Conservation (phyloP, 441 rosid genomes). For the Raphanus hybrid region DNA sequence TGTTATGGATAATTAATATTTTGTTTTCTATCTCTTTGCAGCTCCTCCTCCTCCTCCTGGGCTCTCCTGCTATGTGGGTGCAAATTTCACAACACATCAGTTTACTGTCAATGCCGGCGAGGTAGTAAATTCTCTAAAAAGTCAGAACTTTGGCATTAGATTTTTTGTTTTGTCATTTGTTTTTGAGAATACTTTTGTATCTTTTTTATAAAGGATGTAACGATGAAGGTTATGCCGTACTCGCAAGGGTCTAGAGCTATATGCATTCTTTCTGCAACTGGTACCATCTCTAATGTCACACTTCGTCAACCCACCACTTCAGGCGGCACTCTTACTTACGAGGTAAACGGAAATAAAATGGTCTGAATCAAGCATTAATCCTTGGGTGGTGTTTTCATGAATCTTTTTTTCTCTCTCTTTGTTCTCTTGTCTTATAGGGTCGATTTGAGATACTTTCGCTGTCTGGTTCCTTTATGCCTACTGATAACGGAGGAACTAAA, state of each 20-base stretch:
- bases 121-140: conserved; percentile 51
- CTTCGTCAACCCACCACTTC: conserved; percentile 90
- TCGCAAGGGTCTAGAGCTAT: conserved; percentile 93
- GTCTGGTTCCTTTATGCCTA: conserved; percentile 91
- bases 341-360: conserved; percentile 37
- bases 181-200: not conserved
- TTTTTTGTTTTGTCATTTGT: not conserved
- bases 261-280: conserved; percentile 95
- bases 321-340: conserved; percentile 94
- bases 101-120: conserved; percentile 92
- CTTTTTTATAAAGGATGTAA: conserved; percentile 63
- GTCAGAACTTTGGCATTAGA: not conserved
- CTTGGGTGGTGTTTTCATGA: too few species aligned
- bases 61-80: conserved; percentile 75
- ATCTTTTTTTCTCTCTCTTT: too few species aligned
- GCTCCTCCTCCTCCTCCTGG: conserved; percentile 32
- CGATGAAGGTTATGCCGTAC: conserved; percentile 93
- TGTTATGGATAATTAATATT: conserved; percentile 8
- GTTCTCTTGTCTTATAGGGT: conserved; percentile 58
- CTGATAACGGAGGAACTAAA: conserved; percentile 74
- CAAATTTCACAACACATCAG: conserved; percentile 89
- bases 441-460: conserved; percentile 95
- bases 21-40: conserved; percentile 30
- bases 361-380: too few species aligned
- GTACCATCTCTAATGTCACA: conserved; percentile 90